phyloP scores from a whole-genome alignment of 495 filamentous ascomycete species.

The Lentithecium fluviatile region DNA sequence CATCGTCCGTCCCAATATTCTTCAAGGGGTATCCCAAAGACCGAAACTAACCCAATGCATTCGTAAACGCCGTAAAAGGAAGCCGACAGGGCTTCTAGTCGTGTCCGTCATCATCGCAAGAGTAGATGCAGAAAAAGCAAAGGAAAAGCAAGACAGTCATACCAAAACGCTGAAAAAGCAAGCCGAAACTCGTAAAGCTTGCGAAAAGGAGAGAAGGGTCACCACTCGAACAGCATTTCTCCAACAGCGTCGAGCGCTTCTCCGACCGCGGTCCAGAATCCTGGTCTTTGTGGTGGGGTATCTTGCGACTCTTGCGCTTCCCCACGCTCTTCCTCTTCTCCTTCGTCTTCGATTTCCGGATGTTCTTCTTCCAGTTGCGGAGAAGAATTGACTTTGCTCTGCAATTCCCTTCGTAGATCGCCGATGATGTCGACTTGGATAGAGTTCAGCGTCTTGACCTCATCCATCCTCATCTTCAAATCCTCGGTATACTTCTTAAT shows the following conservation, averaged over 20 bases:
- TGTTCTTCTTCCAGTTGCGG: background rate
- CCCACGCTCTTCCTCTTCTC: too few species aligned
- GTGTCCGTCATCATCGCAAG: too few species aligned
- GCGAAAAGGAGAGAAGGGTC: background rate
- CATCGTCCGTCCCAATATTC: background rate
- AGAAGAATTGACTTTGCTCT: background rate
- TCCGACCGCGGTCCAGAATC: conserved; percentile 5
- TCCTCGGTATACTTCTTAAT: conserved; percentile 12
- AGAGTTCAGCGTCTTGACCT: conserved; percentile 17
- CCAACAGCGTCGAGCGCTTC: conserved; percentile 19
- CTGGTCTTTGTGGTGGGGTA: background rate
- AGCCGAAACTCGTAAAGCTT: too few species aligned
- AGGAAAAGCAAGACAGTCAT: too few species aligned
- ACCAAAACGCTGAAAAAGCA: too few species aligned
- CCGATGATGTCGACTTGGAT: conserved; percentile 18
- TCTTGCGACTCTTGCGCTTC: background rate
- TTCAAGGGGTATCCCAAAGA: background rate
- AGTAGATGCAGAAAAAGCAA: too few species aligned
- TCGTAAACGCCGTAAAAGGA: background rate
- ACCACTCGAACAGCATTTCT: conserved; percentile 18
- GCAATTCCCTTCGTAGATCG: conserved; percentile 13
- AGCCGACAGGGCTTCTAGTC: background rate
- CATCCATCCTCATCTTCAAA: conserved; percentile 11
- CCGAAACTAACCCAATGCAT: background rate
- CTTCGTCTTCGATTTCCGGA: too few species aligned